Evolutionary conservation across 177 flowering plant genomes (phyloP), one percentile per base, ranked within the genome.

Genomic region (Vitis hybrid): DNA sequence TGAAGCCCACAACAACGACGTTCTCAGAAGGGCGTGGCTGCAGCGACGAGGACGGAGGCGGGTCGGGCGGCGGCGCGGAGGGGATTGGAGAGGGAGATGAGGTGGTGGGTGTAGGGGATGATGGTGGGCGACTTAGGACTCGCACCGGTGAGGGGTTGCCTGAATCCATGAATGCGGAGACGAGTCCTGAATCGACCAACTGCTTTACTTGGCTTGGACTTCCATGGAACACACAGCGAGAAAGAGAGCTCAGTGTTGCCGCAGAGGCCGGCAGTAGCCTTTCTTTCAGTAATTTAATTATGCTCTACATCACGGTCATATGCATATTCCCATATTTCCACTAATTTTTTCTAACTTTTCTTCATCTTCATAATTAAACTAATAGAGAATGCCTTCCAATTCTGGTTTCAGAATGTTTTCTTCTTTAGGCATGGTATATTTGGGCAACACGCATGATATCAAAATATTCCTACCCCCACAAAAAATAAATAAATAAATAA

Each of bases 1-100:
- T 73, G 73, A 94, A 87, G 3, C 98, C 97, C 2, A 92, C 92
- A 27, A 91, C 98, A 3, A 91, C 89, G 57, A 91, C 89, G 70
- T 91, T 89, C 11, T 84, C 85, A 6, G 77, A 64, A 27, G 79
- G 62, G 52, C 70, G 81, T 51, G 78, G 64, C 54, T 76, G 66
- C 2, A 60, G 76, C 8, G 83, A 64, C 1, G 72, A 18, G 2
- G 78, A 30, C 2, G 74, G 62, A 1, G 79, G 58, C 14, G 75
- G 30, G 30, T 27, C 30, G 30, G 30, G 55, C 19, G 56, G 61
- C 32, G 65, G 69, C 11, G 72, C 64, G 15, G 69, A 24, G 56
- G 76, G 35, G n/a, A 74, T 52, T 49, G 75, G 18, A 65, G 82
- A 52, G 51, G 71, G 3, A 51, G 72, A 56, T 35, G 52, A 16